Evolutionary conservation across 2,329 filamentous ascomycete species (phyloP).

Genomic region (Sphaerulina populicola): DNA sequence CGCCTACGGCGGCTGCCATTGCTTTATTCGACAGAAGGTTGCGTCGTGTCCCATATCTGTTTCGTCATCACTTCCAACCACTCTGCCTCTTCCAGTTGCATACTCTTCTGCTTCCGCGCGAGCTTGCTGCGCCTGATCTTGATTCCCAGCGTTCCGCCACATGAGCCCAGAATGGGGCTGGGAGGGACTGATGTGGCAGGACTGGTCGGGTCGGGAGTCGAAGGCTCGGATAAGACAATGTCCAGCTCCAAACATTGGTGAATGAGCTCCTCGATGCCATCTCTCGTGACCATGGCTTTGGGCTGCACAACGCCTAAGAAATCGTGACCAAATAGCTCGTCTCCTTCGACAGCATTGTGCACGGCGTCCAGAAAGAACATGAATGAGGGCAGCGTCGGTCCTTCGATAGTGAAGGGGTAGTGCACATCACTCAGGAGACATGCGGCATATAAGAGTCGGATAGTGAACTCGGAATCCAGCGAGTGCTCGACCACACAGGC

Average conservation of each 20-base stretch:
- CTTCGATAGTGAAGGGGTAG: constrained; percentile 30
- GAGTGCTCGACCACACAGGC: constrained; percentile 40
- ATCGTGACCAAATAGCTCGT: constrained; percentile 40
- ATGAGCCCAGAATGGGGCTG: constrained; percentile 23
- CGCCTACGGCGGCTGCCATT: too few relatives aligned
- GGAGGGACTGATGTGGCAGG: constrained; percentile 17
- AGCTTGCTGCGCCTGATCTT: constrained; percentile 37
- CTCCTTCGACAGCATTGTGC: constrained; percentile 34
- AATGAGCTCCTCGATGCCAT: constrained; percentile 42
- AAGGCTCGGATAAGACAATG: constrained; percentile 24
- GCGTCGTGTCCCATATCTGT: constrained; percentile 37
- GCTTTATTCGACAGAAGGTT: constrained; percentile 4
- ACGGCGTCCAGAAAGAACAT: constrained; percentile 39
- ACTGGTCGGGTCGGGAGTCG: constrained; percentile 22
- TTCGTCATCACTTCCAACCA: constrained; percentile 37
- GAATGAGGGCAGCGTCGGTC: constrained; percentile 32
- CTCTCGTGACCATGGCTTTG: constrained; percentile 37
- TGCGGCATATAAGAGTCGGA: constrained; percentile 42
- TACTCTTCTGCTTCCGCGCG: constrained; percentile 39
- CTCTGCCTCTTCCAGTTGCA: constrained; percentile 39
- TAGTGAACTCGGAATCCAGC: constrained; percentile 42
- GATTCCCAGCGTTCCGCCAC: constrained; percentile 28
- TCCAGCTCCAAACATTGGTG: constrained; percentile 40
- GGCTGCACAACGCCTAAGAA: constrained; percentile 39
- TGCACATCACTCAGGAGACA: constrained; percentile 40